These are phyloP conservation scores for Eremochloa ophiuroides DNA, from an alignment of 176 grass and related monocot species.

Conservation along the genomic window DNA sequence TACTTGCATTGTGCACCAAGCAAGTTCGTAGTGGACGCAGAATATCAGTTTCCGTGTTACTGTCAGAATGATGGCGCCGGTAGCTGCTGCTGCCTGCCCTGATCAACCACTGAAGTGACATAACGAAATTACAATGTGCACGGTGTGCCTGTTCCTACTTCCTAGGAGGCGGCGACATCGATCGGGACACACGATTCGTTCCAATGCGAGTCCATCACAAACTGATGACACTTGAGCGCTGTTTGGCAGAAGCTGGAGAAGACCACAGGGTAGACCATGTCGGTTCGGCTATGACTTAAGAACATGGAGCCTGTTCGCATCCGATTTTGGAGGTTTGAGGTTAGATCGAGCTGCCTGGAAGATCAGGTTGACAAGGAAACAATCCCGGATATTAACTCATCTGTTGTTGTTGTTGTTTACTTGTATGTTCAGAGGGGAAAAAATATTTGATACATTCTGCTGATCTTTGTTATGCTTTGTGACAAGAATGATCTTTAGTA, in stretches of 20 bases:
- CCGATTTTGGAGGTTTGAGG: too few relatives aligned
- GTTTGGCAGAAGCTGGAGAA: slow-evolving; percentile 16
- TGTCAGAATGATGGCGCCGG: slow-evolving; percentile 26
- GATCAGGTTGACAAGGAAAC: too few relatives aligned
- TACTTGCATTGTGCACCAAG: slow-evolving; percentile 30
- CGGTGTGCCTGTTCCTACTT: not conserved
- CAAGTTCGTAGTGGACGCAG: slow-evolving; percentile 14
- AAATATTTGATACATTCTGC: not conserved
- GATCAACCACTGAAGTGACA: slow-evolving; percentile 20
- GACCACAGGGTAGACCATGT: not conserved
- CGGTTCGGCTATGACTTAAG: too few relatives aligned
- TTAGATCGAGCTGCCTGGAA: too few relatives aligned
- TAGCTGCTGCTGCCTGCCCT: not conserved
- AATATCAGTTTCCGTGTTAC: slow-evolving; percentile 32
- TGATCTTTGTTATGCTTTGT: not conserved
- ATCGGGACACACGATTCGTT: not conserved
- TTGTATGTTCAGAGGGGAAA: not conserved
- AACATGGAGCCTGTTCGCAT: too few relatives aligned
- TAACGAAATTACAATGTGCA: not conserved
- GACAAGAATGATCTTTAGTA: not conserved
- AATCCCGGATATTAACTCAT: not conserved
- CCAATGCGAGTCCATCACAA: not conserved
- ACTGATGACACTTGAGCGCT: slow-evolving; percentile 22
- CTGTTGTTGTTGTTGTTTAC: not conserved
- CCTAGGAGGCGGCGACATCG: not conserved